Evolutionary conservation across 352 stramenopile species (phyloP).

Genomic region (Phytophthora uliginosa): DNA sequence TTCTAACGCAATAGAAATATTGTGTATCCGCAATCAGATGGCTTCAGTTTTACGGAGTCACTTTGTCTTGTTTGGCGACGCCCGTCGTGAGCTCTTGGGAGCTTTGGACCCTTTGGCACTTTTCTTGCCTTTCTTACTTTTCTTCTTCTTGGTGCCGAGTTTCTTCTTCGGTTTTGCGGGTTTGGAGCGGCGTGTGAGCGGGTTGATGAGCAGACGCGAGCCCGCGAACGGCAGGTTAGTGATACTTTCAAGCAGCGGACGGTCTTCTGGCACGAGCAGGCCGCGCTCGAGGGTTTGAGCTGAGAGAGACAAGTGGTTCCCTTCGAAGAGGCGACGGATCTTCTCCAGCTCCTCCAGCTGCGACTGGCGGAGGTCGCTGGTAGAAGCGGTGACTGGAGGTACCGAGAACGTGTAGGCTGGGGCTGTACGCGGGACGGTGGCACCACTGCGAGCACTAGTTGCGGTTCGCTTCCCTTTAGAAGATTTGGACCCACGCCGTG

Average conservation of each 20-base stretch:
- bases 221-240: conserved; percentile 63
- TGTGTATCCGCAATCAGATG: conserved; percentile 18
- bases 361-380: conserved; percentile 64
- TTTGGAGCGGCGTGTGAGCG: conserved; percentile 36
- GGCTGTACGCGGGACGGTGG: conserved; percentile 8
- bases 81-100: conserved; percentile 19
- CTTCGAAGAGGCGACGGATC: conserved; percentile 69
- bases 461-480: conserved; percentile 16
- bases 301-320: conserved; percentile 56
- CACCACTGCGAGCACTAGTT: conserved; percentile 5
- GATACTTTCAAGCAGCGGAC: conserved; percentile 54
- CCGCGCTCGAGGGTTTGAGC: conserved; percentile 56
- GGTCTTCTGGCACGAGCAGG: conserved; percentile 72
- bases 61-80: neutral
- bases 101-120: conserved; percentile 38
- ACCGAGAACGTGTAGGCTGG: neutral
- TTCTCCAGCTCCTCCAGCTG: conserved; percentile 75
- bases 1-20: too few relatives aligned
- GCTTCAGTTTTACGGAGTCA: conserved; percentile 4
- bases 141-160: conserved; percentile 55
- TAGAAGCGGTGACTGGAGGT: conserved; percentile 25
- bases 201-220: conserved; percentile 56
- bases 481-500: conserved; percentile 14
- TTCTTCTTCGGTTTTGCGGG: conserved; percentile 46
- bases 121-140: conserved; percentile 54